Evolutionary conservation across 371 early-diverging fungal genomes (phyloP), one percentile per base, ranked within the genome.

Genomic region (Rhizopus stolonifer): DNA sequence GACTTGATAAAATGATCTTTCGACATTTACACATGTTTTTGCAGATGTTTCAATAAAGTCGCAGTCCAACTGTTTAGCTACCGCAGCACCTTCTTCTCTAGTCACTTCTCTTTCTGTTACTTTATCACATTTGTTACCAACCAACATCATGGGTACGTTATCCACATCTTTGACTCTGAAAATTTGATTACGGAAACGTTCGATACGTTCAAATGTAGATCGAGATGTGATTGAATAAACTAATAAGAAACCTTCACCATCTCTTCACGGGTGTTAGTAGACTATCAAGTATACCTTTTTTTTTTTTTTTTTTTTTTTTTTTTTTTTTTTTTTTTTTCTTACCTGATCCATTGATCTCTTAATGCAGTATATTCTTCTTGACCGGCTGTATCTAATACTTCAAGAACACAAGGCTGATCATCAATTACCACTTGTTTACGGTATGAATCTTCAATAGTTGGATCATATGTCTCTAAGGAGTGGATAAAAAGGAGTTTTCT

Each of bases 271-370:
- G 31, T 29, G 10, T 29, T n/a, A n/a, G n/a, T n/a, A n/a, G n/a
- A n/a, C n/a, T n/a, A n/a, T n/a, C n/a, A n/a, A n/a, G n/a, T n/a
- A n/a, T n/a, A n/a, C n/a, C n/a, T n/a, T n/a, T n/a, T n/a, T n/a
- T n/a, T n/a, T n/a, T n/a, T n/a, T n/a, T n/a, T n/a, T n/a, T n/a
- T n/a, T n/a, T n/a, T n/a, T n/a, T n/a, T n/a, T n/a, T n/a, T n/a
- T n/a, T n/a, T n/a, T n/a, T n/a, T n/a, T n/a, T n/a, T n/a, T n/a
- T n/a, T n/a, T n/a, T n/a, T n/a, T n/a, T n/a, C n/a, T 49, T 66
- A 70, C 70, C 70, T 83, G 60, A 96, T 95, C 94, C 94, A 96
- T 75, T 95, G 94, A 69, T 96, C 96, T 60, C 95, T 84, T 42
- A 96, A 80, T 5, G 87, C 89, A 5, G 88, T 87, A 58, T 89